Base-by-base conservation (phyloP, 1,284 basidiomycete species). In the Malassezia cuniculi region DNA sequence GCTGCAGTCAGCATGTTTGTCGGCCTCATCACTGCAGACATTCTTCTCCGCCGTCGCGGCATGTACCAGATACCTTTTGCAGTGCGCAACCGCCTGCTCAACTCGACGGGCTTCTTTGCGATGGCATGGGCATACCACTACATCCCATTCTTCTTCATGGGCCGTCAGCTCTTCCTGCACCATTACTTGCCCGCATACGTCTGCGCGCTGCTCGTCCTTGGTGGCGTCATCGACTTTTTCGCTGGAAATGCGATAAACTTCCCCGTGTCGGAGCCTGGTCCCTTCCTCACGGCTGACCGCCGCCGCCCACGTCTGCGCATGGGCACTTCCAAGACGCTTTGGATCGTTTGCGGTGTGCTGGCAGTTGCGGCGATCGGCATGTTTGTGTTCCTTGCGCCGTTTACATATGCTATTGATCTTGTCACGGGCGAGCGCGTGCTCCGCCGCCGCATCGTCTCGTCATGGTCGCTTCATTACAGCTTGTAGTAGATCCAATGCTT, bases 141-240 rank as follows among this genome's bases (percentile, higher is more conserved):
- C 72, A 72, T 85, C 62, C 93, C 93, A 9, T 99, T 97, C 76
- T 97, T 84, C 79, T 75, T 94, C 24, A 94, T 99, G 86, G 81
- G 76, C 60, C 83, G 93, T 38, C 93, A 99, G 66, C 75, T 90
- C 22, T 65, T 66, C 75, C 73, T 99, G 27, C 90, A 99, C 68
- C 90, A 99, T 69, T 99, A 99, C 68, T 78, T 99, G 6, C 90
- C 90, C 5, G 70, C 70, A 12, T 69, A 72, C 67, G 75, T 97
- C 27, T 82, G 84, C 17, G 89, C 86, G 6, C 81, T 85, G 11
- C 74, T 97, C 40, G 78, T 93, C 32, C 85, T 89, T 12, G 93
- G 90, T 29, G 76, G 83, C 3, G 80, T 94, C 21, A 73, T 95
- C 59, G 86, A 84, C 70, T 97, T 94, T 70, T 73, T 95, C 48